Evolutionary conservation across 768 basidiomycete genomes (phyloP), one percentile per base, ranked within the genome.

Genomic region (Pholiota molesta): DNA sequence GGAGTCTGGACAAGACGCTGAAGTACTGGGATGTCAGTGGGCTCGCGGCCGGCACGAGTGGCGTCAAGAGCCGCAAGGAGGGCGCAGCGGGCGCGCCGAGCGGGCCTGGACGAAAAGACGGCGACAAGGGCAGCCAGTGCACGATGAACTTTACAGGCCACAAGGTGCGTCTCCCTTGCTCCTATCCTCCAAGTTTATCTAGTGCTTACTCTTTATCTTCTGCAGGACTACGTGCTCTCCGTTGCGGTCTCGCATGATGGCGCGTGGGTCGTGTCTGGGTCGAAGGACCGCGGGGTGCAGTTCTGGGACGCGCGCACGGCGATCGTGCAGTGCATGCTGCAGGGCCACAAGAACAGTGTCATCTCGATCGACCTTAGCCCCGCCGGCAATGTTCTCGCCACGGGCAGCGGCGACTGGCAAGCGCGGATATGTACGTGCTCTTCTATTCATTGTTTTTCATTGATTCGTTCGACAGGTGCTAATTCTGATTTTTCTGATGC

Each of bases 271-370:
- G 96, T 97, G 11, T 95, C 94, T 11, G 97, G 97, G 1, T 84
- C 83, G 4, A 98, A 98, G 78, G 97, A 99, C 73, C 91, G 97
- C 13, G 91, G 94, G 0, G 95, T 99, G 59, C 94, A 96, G 73
- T 95, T 97, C 72, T 94, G 92, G 89, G 93, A 96, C 71, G 86
- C 92, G 56, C 81, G 85, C 65, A 83, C 83, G 13, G 83, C 81
- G 31, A 84, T 87, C 44, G 90, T 95, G 69, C 96, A 99, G 74
- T 90, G 93, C 69, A 94, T 97, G 91, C 80, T 99, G 33, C 96
- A 98, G 73, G 83, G 84, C 3, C 84, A 86, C 67, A 85, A 83
- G 69, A 84, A 86, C 63, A 81, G 80, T 23, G 83, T 85, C 4
- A 85, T 85, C 35, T 81, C 80, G 26, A 79, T 83, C 60, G 82